Base-by-base conservation (phyloP, 2,329 filamentous ascomycete species). In the Dothideomycetidae sp. region DNA sequence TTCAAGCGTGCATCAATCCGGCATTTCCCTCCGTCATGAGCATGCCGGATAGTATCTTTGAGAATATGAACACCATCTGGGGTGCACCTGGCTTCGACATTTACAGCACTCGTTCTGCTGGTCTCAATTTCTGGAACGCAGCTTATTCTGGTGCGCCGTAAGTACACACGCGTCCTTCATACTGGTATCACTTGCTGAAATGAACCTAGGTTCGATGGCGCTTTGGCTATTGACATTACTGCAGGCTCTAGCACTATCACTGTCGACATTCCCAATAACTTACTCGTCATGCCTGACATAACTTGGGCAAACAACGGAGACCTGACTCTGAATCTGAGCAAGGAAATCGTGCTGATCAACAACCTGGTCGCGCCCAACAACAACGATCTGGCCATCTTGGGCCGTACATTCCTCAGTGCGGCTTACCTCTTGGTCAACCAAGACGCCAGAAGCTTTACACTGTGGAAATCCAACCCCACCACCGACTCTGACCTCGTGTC, bases 391-490 rank as follows among this genome's bases (percentile, higher is more conserved):
- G 29, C 37, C 2, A 28, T 44, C n/a, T 29, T 44, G 5, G 44
- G 36, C 4, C 29, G 31, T 19, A 31, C 32, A n/a, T 42, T 46
- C 33, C 40, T 46, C 30, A 42, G 41, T 12, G 39, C 30, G 11
- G 44, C 44, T 11, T 43, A 43, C 31, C 28, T 46, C 17, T 42
- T 34, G 29, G 42, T 45, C 7, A 36, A 43, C 33, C 21, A 42
- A 10, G 40, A 44, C 13, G 35, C 34, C 9, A 23, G 31, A 7
- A 45, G 38, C 5, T 46, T 34, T 29, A 42, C 32, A 9, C 15
- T 46, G 10, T 44, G 44, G 44, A 39, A 36, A 29, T 41, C 39
- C 11, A 44, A 36, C 19, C 33, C 44, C 21, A 43, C 39, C 5
- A 33, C 29, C 10, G 39, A 44, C 15, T 35, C 36, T 5, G 17